Percentiles rank a stretch among this genome's conserved stretches.
phyloP scores from a whole-genome alignment of 345 rosid genomes.

The Populus tremula region DNA sequence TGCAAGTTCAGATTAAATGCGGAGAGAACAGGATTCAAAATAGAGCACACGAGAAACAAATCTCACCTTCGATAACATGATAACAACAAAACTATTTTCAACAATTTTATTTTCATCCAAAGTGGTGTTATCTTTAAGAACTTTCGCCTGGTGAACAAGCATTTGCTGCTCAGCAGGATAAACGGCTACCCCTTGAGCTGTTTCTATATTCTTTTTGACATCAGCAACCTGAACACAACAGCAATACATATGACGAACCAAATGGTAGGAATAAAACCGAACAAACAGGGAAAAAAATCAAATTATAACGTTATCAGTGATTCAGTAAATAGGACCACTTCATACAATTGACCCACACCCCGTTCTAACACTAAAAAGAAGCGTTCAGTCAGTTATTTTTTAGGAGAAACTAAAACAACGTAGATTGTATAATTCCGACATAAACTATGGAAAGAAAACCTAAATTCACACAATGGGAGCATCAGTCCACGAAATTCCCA shows the following conservation, averaged over 20 bases:
- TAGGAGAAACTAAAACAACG: background rate
- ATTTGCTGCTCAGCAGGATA: constrained; percentile 73
- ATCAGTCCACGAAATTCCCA: background rate
- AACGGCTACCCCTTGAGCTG: constrained; percentile 54
- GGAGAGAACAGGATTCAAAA: background rate
- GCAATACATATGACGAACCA: background rate
- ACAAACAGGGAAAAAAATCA: background rate
- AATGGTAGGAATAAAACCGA: background rate
- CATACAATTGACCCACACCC: no score
- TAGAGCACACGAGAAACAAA: background rate
- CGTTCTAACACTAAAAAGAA: no score
- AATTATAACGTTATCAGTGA: background rate
- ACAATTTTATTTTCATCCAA: constrained; percentile 66
- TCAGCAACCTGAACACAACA: constrained; percentile 50
- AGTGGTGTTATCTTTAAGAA: constrained; percentile 74
- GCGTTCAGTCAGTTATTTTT: no score
- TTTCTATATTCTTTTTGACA: constrained; percentile 75
- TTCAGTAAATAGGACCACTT: no score
- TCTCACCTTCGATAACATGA: constrained; percentile 75
- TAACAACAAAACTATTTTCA: constrained; percentile 73
- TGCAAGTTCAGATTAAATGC: background rate
- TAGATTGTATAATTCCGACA: background rate
- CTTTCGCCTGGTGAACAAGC: constrained; percentile 86
- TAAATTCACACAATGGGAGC: background rate
- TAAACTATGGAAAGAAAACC: background rate